Percentiles rank a stretch among this genome's conserved stretches.
Conservation (phyloP, 2,329 filamentous ascomycete genomes). For the Sarocladium strictum region DNA sequence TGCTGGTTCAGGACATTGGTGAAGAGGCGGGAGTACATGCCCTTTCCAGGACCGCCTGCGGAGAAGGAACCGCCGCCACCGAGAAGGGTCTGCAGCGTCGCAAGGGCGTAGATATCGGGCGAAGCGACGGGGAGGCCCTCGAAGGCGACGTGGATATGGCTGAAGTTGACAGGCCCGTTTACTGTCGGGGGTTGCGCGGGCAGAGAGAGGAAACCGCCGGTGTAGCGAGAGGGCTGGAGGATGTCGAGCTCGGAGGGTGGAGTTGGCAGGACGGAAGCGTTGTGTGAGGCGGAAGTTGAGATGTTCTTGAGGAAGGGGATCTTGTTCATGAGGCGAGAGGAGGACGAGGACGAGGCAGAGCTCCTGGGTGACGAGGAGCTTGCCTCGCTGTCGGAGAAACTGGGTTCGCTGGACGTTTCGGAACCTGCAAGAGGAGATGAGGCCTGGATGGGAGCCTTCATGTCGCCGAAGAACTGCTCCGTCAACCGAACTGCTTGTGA, state of each 20-base stretch:
- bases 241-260: slow-evolving; percentile 49
- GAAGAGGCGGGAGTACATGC: slow-evolving; percentile 97
- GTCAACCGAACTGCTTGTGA: slow-evolving; percentile 70
- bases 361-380: slow-evolving; percentile 22
- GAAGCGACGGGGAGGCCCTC: slow-evolving; percentile 88
- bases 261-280: slow-evolving; percentile 49
- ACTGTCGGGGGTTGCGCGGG: slow-evolving; percentile 76
- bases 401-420: slow-evolving; percentile 34
- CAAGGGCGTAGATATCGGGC: slow-evolving; percentile 91
- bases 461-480: slow-evolving; percentile 85
- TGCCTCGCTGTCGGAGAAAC: slow-evolving; percentile 25
- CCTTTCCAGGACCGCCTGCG: slow-evolving; percentile 92
- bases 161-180: slow-evolving; percentile 65
- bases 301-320: slow-evolving; percentile 88
- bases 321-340: slow-evolving; percentile 67
- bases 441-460: slow-evolving; percentile 53
- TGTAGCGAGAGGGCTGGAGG: slow-evolving; percentile 69
- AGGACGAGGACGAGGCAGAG: slow-evolving; percentile 23
- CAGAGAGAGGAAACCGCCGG: slow-evolving; percentile 84
- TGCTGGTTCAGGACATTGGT: slow-evolving; percentile 97
- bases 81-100: slow-evolving; percentile 90
- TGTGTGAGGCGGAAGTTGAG: slow-evolving; percentile 64
- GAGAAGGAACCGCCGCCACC: slow-evolving; percentile 96
- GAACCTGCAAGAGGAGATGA: slow-evolving; percentile 48
- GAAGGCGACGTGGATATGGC: slow-evolving; percentile 92